phyloP scores from a whole-genome alignment of 768 basidiomycete genomes.

The Neoboletus brunneissimus region DNA sequence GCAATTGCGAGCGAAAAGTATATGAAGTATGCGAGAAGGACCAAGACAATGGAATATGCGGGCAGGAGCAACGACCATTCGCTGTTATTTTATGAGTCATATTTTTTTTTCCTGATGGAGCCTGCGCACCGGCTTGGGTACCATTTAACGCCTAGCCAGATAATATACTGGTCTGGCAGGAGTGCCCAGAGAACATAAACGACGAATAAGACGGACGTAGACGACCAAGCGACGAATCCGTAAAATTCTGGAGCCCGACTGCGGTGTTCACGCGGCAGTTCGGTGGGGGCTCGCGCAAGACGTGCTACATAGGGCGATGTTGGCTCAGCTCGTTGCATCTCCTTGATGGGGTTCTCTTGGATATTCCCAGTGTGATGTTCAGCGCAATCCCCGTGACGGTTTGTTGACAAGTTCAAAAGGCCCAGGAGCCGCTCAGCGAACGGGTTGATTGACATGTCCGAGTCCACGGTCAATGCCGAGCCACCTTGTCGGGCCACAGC shows the following conservation, averaged over 20 bases:
- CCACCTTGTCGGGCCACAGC: conserved; percentile 10
- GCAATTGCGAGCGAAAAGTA: conserved; percentile 76
- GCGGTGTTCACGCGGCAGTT: conserved; percentile 43
- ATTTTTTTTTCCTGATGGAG: neutral
- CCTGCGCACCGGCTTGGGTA: conserved; percentile 75
- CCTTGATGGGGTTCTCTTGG: neutral
- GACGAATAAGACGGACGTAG: conserved; percentile 66
- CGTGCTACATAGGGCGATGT: conserved; percentile 47
- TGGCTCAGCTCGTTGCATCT: conserved; percentile 27
- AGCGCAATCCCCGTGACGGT: conserved; percentile 23
- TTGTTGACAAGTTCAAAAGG: neutral
- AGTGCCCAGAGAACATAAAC: conserved; percentile 79
- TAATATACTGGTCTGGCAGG: conserved; percentile 68
- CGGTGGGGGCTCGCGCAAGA: conserved; percentile 41
- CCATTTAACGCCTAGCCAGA: conserved; percentile 70
- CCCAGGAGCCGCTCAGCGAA: neutral
- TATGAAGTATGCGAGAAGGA: conserved; percentile 71
- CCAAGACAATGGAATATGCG: conserved; percentile 67
- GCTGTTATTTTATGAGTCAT: conserved; percentile 36
- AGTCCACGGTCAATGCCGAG: conserved; percentile 7
- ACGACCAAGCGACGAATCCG: conserved; percentile 86
- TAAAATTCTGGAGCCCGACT: conserved; percentile 83
- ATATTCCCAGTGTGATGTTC: conserved; percentile 4
- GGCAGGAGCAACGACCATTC: conserved; percentile 87
- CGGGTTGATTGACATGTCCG: neutral